These are phyloP conservation scores for Cyberlindnera euphorbiae DNA, from an alignment of 805 yeast species.

Conservation along the genomic window DNA sequence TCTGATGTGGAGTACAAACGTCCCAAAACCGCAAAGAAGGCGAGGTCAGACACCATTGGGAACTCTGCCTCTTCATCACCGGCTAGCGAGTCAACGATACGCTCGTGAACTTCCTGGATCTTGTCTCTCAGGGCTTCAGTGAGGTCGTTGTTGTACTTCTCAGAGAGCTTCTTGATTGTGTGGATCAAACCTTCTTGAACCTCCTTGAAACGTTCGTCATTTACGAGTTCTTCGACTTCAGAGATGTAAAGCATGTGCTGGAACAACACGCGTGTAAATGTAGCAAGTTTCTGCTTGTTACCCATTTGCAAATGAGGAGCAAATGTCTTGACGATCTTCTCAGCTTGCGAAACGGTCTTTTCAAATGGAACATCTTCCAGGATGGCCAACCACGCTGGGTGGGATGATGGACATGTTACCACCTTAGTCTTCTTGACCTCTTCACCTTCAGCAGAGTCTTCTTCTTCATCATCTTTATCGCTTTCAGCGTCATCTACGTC, in stretches of 20 bases:
- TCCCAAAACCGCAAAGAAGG: slow-evolving; percentile 70
- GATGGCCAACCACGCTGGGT: slow-evolving; percentile 36
- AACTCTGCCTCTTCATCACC: slow-evolving; percentile 29
- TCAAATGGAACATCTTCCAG: slow-evolving; percentile 32
- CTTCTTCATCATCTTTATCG: slow-evolving; percentile 29
- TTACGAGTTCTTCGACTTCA: slow-evolving; percentile 29
- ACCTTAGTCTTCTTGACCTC: slow-evolving; percentile 12
- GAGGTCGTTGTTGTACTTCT: slow-evolving; percentile 57
- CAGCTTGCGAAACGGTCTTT: slow-evolving; percentile 45
- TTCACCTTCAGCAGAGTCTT: slow-evolving; percentile 24
- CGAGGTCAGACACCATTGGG: slow-evolving; percentile 49
- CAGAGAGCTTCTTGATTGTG: slow-evolving; percentile 53
- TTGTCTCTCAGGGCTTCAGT: slow-evolving; percentile 58
- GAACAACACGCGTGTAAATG: slow-evolving; percentile 57
- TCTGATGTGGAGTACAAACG: slow-evolving; percentile 88
- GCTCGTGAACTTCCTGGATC: slow-evolving; percentile 48
- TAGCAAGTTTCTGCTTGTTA: slow-evolving; percentile 68
- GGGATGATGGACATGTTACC: slow-evolving; percentile 44
- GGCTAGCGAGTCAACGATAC: slow-evolving; percentile 33
- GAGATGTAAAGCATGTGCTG: slow-evolving; percentile 54
- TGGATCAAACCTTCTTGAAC: slow-evolving; percentile 40
- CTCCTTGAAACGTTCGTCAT: slow-evolving; percentile 32
- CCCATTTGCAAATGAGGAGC: slow-evolving; percentile 80
- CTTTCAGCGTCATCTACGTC: slow-evolving; percentile 15
- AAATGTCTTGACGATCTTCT: slow-evolving; percentile 51